These are phyloP conservation scores for Hansfordia pulvinata DNA, from an alignment of 2,329 filamentous ascomycete genomes.

Conservation along the genomic window DNA sequence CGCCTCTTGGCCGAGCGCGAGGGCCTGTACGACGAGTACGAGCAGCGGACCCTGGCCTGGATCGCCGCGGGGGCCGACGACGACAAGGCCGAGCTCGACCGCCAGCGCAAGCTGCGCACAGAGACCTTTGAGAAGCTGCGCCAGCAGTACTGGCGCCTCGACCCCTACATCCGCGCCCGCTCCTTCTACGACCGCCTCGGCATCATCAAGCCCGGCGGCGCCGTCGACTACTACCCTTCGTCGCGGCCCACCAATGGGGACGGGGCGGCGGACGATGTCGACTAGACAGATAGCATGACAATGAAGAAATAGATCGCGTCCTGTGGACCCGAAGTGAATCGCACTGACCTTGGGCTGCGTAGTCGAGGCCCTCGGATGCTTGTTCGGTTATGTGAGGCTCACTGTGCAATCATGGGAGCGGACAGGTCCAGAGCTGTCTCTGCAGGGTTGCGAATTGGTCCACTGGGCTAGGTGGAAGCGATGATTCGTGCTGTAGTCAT, in stretches of 20 bases:
- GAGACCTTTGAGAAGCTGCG: conserved; percentile 49
- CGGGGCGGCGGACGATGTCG: conserved; percentile 30
- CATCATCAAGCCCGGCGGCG: conserved; percentile 53
- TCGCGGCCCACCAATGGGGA: conserved; percentile 12
- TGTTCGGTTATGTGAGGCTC: too few species aligned
- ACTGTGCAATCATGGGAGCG: too few species aligned
- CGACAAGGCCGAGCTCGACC: conserved; percentile 33
- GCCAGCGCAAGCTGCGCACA: too few species aligned
- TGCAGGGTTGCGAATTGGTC: too few species aligned
- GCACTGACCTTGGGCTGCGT: too few species aligned
- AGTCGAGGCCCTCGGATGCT: too few species aligned
- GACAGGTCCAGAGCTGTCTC: too few species aligned
- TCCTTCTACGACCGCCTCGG: conserved; percentile 77
- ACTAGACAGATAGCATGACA: too few species aligned
- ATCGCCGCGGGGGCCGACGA: conserved; percentile 38
- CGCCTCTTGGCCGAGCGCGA: conserved; percentile 50
- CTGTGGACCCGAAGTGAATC: too few species aligned
- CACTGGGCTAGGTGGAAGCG: too few species aligned
- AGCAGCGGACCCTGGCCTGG: conserved; percentile 66
- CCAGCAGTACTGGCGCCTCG: conserved; percentile 76
- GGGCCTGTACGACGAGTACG: conserved; percentile 56
- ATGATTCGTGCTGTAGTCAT: too few species aligned
- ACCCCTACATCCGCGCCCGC: conserved; percentile 73
- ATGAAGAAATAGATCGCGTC: too few species aligned
- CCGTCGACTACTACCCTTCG: conserved; percentile 53